Base-by-base conservation (phyloP, 106 monocot genomes). In the Platanthera guangdongensis region DNA sequence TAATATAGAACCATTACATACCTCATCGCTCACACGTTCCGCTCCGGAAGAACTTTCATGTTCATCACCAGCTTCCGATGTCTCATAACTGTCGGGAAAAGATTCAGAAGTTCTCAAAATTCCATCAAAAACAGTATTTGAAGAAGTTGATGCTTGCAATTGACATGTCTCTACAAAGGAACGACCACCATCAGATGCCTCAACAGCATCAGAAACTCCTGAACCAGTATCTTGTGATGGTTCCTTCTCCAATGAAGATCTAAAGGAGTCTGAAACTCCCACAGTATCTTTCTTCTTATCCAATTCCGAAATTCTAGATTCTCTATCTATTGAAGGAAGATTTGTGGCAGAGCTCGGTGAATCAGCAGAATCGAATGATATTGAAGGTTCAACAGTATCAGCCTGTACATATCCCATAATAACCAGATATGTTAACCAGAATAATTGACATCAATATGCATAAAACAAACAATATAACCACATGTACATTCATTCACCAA, bases 211-310 rank as follows among this genome's bases (percentile, higher is more conserved):
- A 68, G 32, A 15, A 69, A 39, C 39, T 39, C 54, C 59, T 60
- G n/a, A 52, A 19, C 52, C 71, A 13, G 12, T 4, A 63, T 71
- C 79, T 60, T 63, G 4, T 19, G 62, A 28, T 30, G 12, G 63
- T 65, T 80, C 81, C 25, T 71, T 75, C 52, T 78, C 79, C 81
- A 73, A 51, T 28, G 59, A 63, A 54, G 50, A 68, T 28, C 12
- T 63, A 71, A 69, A 65, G 11, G 80, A 21, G 0, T 15, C 75
- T 60, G 74, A 9, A 57, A 63, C n/a, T 14, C 9, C 46, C 73
- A 54, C 9, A 72, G 73, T 25, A 53, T 8, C 47, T 49, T 79
- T 59, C 71, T 49, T 47, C 9, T 54, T 4, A 15, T 52, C 53
- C 12, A 12, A 12, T 39, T 25, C 48, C 30, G 22, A 68, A 22